Base-by-base conservation (phyloP, 768 basidiomycete species). In the Hemileccinum rubropunctum region DNA sequence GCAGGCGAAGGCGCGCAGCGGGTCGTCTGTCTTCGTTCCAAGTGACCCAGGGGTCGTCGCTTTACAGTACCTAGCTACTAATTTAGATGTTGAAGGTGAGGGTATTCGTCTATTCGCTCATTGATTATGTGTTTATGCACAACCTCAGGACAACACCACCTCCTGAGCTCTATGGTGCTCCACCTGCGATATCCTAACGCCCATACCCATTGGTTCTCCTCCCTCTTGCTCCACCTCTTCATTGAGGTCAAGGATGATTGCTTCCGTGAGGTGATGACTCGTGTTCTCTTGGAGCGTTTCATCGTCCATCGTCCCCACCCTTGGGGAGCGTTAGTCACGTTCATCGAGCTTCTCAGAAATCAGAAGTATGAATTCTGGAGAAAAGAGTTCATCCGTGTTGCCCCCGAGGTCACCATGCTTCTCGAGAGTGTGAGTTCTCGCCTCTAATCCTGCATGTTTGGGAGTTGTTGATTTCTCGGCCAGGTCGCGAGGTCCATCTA, bases 141-240 rank as follows among this genome's bases (percentile, higher is more conserved):
- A 35, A 40, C 44, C 33, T 1, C 58, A 98, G 95, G 94, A 56
- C 94, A 97, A 83, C 92, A 98, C 72, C 88, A 93, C 69, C 77
- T 98, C 57, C 73, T 98, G 58, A 91, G 85, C 59, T 84, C 95
- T n/a, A 86, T 95, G 68, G 88, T 92, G 38, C 81, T 94, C 59
- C 95, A 98, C 66, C 76, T 99, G 56, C 91, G 97, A 61, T 98
- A 95, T 77, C 95, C 97, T 28, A 97, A 95, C 62, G 91, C 95
- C 10, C 97, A 99, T 76, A 99, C 95, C 43, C 88, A 92, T 69
- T 99, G 95, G 93, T 98, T 95, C 78, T 91, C 88, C 66, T 88
- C 86, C 39, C 78, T 98, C 56, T 74, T 98, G 47, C 80, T 98
- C 45, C 82, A 93, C 66, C 80, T 95, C 38, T 98, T 98, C 74